A percentile compares a stretch with the other conserved stretches of the same genome.
phyloP scores from a whole-genome alignment of 2,329 filamentous ascomycete genomes.

The Stagonosporopsis vannaccii region DNA sequence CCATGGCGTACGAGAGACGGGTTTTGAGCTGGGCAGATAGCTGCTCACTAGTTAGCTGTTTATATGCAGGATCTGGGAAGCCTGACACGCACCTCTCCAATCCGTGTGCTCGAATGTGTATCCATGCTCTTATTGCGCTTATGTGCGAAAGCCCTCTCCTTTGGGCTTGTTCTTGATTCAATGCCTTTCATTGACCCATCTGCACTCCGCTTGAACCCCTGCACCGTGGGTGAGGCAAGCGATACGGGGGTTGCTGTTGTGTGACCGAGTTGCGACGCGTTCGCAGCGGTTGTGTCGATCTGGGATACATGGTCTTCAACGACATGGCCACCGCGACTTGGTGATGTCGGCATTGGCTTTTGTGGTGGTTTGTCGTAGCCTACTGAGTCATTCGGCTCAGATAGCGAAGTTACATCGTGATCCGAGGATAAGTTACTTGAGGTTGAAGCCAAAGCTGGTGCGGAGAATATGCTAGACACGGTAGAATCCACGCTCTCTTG shows the following conservation, averaged over 20 bases:
- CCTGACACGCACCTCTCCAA: slow-evolving; percentile 72
- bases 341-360: slow-evolving; percentile 43
- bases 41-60: slow-evolving; percentile 55
- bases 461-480: slow-evolving; percentile 44
- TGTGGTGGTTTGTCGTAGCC: slow-evolving; percentile 55
- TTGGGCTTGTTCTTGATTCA: slow-evolving; percentile 23
- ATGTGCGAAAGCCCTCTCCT: slow-evolving; percentile 57
- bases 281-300: slow-evolving; percentile 36
- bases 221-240: slow-evolving; percentile 50
- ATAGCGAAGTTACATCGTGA: slow-evolving; percentile 39
- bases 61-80: slow-evolving; percentile 12
- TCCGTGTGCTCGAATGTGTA: slow-evolving; percentile 68
- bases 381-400: slow-evolving; percentile 34
- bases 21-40: slow-evolving; percentile 80
- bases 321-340: slow-evolving; percentile 58
- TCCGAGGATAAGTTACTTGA: slow-evolving; percentile 32
- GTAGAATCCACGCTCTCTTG: slow-evolving; percentile 46
- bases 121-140: slow-evolving; percentile 76
- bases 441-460: slow-evolving; percentile 43
- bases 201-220: slow-evolving; percentile 75
- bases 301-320: slow-evolving; percentile 25
- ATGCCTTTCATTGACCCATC: slow-evolving; percentile 70
- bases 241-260: slow-evolving; percentile 52
- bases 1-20: slow-evolving; percentile 88
- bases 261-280: slow-evolving; percentile 38